Base-by-base conservation (phyloP, 2,329 filamentous ascomycete genomes). In the Myriosclerotinia duriaeana region DNA sequence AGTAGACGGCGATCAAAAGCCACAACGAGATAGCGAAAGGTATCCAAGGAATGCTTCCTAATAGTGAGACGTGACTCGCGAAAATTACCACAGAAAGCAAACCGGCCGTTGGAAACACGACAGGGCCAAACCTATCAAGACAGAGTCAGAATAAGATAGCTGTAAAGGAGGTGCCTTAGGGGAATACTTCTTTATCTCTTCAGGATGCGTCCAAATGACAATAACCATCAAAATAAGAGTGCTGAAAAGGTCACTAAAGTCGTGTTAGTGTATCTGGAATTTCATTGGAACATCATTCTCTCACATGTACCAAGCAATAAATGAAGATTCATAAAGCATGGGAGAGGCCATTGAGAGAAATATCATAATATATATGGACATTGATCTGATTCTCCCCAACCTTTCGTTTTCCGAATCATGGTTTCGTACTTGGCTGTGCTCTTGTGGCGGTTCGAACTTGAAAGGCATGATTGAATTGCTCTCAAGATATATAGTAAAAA, bases 121-220 rank as follows among this genome's bases (percentile, higher is more conserved):
- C 42, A 26, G 53, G 63, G 3, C 46, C 34, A 20, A 65, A 59
- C 46, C 63, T 65, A 65, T 58, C 9, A 4, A 36, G 42, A 46
- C 12, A 59, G 40, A 11, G 53, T 65, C 53, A 65, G 63, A 38
- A 58, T 40, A 5, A 4, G 11, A 58, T 40, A 38, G 8, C 30
- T 58, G 14, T 52, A 11, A 22, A 14, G 14, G 36, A 11, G 5
- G 5, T 3, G 15, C 30, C 14, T 56, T 9, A 26, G 15, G 17
- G 20, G 26, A 65, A 54, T 68, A 71, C 69, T 55, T 68, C 26
- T 64, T 56, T 6, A 67, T 53, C 26, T 71, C 56, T 40, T 69
- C 50, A 20, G 34, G 34, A 34, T 71, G 58, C 14, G 50, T 60
- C 15, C 26, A 17, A 34, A 67, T 30, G n/a, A 69, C 69, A 30